These are phyloP conservation scores for Orbilia oligospora DNA, from an alignment of 2,329 filamentous ascomycete species.

Conservation along the genomic window DNA sequence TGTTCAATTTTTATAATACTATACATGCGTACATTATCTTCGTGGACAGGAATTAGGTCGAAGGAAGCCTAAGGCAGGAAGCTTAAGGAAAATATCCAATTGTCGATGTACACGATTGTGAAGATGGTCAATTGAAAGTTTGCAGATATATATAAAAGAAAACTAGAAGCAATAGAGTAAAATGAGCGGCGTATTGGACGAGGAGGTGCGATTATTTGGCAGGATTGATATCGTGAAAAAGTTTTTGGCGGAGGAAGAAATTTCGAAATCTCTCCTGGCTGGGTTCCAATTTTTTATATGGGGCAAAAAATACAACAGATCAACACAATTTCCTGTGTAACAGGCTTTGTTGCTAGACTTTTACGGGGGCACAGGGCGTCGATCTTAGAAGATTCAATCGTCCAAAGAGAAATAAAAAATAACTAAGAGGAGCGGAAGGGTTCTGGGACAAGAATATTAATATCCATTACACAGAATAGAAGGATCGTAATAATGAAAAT, in stretches of 20 bases:
- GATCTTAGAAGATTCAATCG: too few species aligned
- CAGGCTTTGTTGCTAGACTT: too few species aligned
- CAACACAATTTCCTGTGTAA: conserved; percentile 28
- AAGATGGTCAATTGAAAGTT: too few species aligned
- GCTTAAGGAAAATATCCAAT: too few species aligned
- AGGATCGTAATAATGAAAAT: not conserved
- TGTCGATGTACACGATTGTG: too few species aligned
- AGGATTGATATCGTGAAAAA: not conserved
- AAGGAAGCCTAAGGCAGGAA: too few species aligned
- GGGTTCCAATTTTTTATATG: conserved; percentile 24
- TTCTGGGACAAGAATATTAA: too few species aligned
- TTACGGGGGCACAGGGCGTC: too few species aligned
- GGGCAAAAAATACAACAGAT: conserved; percentile 24
- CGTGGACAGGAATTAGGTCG: not conserved
- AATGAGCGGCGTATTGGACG: not conserved
- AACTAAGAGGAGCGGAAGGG: too few species aligned
- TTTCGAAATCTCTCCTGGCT: not conserved
- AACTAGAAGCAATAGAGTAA: not conserved
- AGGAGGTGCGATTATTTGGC: not conserved
- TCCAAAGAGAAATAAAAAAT: too few species aligned
- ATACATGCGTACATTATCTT: conserved; percentile 3
- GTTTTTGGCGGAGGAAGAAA: not conserved
- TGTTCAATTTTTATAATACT: not conserved
- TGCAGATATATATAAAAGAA: conserved; percentile 2
- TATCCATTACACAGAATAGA: not conserved